Percentiles rank a stretch among this genome's conserved stretches.
Conservation (phyloP, 371 early-diverging fungal genomes). For the Rhizopus microsporus region DNA sequence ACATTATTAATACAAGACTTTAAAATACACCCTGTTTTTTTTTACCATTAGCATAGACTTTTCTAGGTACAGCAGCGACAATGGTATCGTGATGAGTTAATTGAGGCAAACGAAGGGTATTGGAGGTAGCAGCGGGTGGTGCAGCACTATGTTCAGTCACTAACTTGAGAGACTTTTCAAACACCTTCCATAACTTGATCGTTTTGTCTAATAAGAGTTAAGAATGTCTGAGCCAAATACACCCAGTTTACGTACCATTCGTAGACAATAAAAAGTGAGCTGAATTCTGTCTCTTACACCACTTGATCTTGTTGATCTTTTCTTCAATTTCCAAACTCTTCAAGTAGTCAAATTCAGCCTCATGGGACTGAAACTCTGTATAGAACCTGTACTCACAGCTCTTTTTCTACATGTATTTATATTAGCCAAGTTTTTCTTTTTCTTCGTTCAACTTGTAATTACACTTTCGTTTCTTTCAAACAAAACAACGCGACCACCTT, state of each 20-base stretch:
- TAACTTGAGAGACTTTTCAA: slow-evolving; percentile 93
- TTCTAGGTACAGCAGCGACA: slow-evolving; percentile 92
- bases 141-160: slow-evolving; percentile 87
- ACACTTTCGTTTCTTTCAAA: slow-evolving; percentile 96
- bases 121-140: slow-evolving; percentile 23
- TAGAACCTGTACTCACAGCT: slow-evolving; percentile 99
- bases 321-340: slow-evolving; percentile 99
- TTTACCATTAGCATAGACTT: slow-evolving; percentile 87
- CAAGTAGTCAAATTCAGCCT: slow-evolving; percentile 99
- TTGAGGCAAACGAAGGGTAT: slow-evolving; percentile 77
- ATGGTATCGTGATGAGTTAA: slow-evolving; percentile 92
- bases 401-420: slow-evolving; percentile 75
- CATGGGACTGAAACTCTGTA: slow-evolving; percentile 99
- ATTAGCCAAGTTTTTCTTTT: neutral
- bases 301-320: slow-evolving; percentile 98
- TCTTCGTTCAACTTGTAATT: slow-evolving; percentile 19
- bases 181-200: slow-evolving; percentile 98
- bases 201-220: slow-evolving; percentile 81
- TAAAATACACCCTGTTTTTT: neutral
- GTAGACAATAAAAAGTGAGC: slow-evolving; percentile 97
- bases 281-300: slow-evolving; percentile 93
- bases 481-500: slow-evolving; percentile 96
- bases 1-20: too few relatives aligned
- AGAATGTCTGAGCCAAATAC: too few relatives aligned
- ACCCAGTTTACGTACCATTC: slow-evolving; percentile 69